Base-by-base conservation (phyloP, 768 basidiomycete genomes). In the Hemileccinum rubropunctum region DNA sequence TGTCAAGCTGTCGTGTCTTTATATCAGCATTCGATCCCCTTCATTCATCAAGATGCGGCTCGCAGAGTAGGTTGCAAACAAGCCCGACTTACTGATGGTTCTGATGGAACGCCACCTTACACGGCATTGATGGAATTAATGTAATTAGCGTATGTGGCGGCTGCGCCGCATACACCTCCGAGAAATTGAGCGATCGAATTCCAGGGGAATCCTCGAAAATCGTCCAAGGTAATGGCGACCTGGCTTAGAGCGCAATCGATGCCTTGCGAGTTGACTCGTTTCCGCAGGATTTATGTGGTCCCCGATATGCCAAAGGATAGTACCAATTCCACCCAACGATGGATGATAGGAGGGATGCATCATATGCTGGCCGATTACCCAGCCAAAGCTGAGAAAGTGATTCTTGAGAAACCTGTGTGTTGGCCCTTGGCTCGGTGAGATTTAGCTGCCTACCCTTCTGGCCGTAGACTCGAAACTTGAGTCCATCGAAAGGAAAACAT, bases 121-220 rank as follows among this genome's bases (percentile, higher is more conserved):
- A 78, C 72, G 17, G 81, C 55, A 53, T 81, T 72, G 56, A 88
- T 80, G 28, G 82, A 78, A 63, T 80, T 80, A 57, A 77, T 75
- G 56, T 84, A 84, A 54, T 82, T 79, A 6, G 71, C 82, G 48
- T 84, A 85, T 28, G 79, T 63, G 39, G 81, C 54, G 0, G 73
- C 75, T 10, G 76, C 77, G 3, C 80, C 82, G 27, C 75, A 70
- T 26, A 83, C 52, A 7, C 68, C 82, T 13, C 84, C 83, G 37
- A 84, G 58, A 27, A 82, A 42, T 62, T 86, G 84, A 1, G 81
- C 76, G 36, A 79, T 74, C 1, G 88, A 87, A 1, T 73, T 75
- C 83, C 82, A 84, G 0, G 88, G 85, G 66, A 90, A 88, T 21
- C 78, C 79, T 53, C 86, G 79, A 66, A 82, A 86, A 1, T 77